Evolutionary conservation across 75 land plant genomes (phyloP).

Genomic region (Larix kaempferi): DNA sequence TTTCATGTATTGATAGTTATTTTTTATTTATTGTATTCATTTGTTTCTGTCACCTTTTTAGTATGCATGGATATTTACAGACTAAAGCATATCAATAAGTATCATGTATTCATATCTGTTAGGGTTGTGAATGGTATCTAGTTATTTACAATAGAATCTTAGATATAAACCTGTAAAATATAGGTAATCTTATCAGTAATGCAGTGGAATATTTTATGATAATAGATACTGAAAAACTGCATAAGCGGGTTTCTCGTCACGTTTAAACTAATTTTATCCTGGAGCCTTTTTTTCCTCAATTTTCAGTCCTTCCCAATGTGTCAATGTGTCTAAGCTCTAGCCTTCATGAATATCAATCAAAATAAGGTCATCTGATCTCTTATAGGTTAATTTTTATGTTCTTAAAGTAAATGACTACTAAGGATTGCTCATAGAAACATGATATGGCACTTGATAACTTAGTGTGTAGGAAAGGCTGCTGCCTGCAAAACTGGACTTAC

Average conservation of each 20-base stretch:
- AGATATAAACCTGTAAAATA: not conserved
- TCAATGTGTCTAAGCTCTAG: not conserved
- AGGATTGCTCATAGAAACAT: not conserved
- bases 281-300: not conserved
- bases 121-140: not conserved
- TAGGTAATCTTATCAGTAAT: not conserved
- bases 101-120: not conserved
- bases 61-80: not conserved
- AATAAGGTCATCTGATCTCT: not conserved
- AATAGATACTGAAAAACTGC: not conserved
- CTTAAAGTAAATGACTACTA: no score
- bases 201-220: not conserved
- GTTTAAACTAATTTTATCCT: not conserved
- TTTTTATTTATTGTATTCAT: not conserved
- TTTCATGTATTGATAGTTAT: no score
- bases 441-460: not conserved
- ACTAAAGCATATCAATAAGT: no score
- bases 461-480: not conserved
- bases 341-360: not conserved
- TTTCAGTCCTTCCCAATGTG: not conserved
- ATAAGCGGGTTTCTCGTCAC: not conserved
- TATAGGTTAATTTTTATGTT: no score
- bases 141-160: not conserved
- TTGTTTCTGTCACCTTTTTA: not conserved
- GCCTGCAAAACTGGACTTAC: not conserved